These are phyloP conservation scores for Trichophyton rubrum DNA, from an alignment of 2,329 filamentous ascomycete species.

Conservation along the genomic window DNA sequence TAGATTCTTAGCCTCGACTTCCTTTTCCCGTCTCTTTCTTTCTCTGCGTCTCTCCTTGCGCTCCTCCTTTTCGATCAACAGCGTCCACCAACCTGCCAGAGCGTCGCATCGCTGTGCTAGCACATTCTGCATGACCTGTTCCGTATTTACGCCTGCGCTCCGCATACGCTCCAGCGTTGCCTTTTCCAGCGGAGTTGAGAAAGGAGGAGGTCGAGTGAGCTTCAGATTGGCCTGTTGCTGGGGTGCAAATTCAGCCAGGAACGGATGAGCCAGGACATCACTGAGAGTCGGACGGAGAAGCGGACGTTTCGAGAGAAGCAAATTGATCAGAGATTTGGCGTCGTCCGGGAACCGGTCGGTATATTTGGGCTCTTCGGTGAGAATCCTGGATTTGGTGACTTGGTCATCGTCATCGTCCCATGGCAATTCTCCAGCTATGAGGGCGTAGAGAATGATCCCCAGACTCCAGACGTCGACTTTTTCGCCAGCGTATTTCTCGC, in stretches of 20 bases:
- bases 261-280: constrained; percentile 78
- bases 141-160: constrained; percentile 84
- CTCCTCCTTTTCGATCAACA: constrained; percentile 87
- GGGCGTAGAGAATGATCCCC: constrained; percentile 77
- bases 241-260: constrained; percentile 73
- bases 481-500: constrained; percentile 93
- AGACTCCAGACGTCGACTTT: constrained; percentile 99
- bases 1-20: constrained; percentile 66
- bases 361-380: constrained; percentile 74
- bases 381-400: constrained; percentile 69
- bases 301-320: constrained; percentile 80
- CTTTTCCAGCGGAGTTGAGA: constrained; percentile 76
- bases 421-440: constrained; percentile 69
- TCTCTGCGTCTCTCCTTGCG: constrained; percentile 71
- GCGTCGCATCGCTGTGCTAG: constrained; percentile 78
- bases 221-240: constrained; percentile 84
- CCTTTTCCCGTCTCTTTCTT: constrained; percentile 70
- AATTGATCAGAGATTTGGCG: constrained; percentile 62
- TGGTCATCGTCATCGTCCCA: constrained; percentile 95
- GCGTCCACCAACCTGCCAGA: constrained; percentile 88
- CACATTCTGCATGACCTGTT: constrained; percentile 88
- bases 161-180: constrained; percentile 87
- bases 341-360: constrained; percentile 67
- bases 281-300: constrained; percentile 67
- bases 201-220: constrained; percentile 65